phyloP scores from a whole-genome alignment of 257 asterid species.

The Solanum chiquidenum region DNA sequence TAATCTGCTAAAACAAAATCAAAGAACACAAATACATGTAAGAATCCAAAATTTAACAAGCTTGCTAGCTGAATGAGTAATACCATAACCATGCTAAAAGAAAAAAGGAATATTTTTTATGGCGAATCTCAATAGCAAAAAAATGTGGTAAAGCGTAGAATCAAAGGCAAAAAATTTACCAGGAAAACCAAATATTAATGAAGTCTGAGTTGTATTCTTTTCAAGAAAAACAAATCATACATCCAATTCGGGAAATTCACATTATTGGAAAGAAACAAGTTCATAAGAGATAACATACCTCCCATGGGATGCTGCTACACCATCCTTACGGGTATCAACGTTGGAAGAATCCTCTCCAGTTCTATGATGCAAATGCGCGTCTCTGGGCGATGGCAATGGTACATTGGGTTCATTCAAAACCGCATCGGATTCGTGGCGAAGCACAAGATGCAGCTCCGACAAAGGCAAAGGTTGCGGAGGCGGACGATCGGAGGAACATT shows the following conservation, averaged over 20 bases:
- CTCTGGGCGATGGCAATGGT: constrained; percentile 56
- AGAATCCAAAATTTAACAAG: not conserved
- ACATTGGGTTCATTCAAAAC: constrained; percentile 16
- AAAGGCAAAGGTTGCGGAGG: constrained; percentile 65
- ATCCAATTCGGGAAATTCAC: not conserved
- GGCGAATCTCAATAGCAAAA: not conserved
- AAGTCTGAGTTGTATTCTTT: not conserved
- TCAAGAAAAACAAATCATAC: not conserved
- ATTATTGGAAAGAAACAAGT: not conserved
- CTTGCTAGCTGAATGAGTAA: not conserved
- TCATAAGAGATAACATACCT: constrained; percentile 1
- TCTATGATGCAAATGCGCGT: not conserved
- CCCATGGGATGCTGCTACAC: not conserved
- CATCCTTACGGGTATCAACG: constrained; percentile 11
- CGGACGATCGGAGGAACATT: constrained; percentile 8
- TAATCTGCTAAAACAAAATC: constrained; percentile 23
- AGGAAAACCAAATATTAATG: not conserved
- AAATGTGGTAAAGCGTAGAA: not conserved
- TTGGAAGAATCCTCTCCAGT: constrained; percentile 4
- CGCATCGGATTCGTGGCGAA: constrained; percentile 27
- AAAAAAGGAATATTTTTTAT: not conserved
- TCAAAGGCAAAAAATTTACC: not conserved
- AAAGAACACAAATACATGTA: not conserved
- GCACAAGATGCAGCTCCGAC: constrained; percentile 45
- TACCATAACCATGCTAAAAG: not conserved